These are phyloP conservation scores for Lonicera japonica DNA, from an alignment of 129 eudicot species.

Conservation along the genomic window DNA sequence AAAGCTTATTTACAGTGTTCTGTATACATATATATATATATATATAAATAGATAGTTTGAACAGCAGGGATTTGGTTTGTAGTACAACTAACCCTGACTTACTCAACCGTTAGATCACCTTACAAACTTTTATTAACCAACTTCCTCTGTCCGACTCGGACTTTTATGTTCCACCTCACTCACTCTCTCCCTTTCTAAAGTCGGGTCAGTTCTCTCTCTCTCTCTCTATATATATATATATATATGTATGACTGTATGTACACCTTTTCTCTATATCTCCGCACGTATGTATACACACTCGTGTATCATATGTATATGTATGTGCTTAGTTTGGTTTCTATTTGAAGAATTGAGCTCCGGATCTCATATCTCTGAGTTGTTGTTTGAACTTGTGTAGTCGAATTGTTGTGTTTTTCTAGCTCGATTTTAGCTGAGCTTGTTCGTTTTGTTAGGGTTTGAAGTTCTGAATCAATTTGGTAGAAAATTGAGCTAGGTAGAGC, in stretches of 20 bases:
- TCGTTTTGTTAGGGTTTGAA: neutral
- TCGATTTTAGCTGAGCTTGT: neutral
- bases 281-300: too few relatives aligned
- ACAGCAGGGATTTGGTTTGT: neutral
- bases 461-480: neutral
- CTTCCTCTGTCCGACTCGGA: conserved; percentile 21
- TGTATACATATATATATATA: too few relatives aligned
- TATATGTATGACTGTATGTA: neutral
- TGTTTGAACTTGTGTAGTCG: neutral
- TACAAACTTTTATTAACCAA: neutral
- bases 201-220: conserved; percentile 23
- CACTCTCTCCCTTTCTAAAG: conserved; percentile 19
- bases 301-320: neutral
- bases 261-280: neutral
- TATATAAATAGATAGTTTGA: too few relatives aligned
- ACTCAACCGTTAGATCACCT: conserved; percentile 9
- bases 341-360: neutral
- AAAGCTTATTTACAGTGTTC: neutral
- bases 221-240: neutral
- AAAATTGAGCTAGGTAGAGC: neutral
- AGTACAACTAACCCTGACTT: neutral
- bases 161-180: conserved; percentile 19
- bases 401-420: neutral
- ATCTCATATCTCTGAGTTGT: neutral
- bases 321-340: neutral